Evolutionary conservation across 78 protist genomes (phyloP).

Genomic region (Dictyostelium discoideum): dicty_2.7 NC_007089.4:6192001-6192500

Average conservation of each 20-base stretch:
- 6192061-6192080: conserved; percentile 80
- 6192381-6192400: conserved; percentile 86
- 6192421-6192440: conserved; percentile 82
- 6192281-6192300: conserved; percentile 88
- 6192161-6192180: conserved; percentile 63
- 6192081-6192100: conserved; percentile 77
- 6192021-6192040: conserved; percentile 40
- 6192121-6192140: conserved; percentile 54
- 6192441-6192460: conserved; percentile 87
- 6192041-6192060: conserved; percentile 73
- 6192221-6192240: conserved; percentile 74
- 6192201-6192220: conserved; percentile 78
- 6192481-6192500: conserved; percentile 91
- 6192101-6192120: conserved; percentile 63
- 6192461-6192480: conserved; percentile 84
- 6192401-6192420: conserved; percentile 88
- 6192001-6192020: conserved; percentile 51
- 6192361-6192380: conserved; percentile 83
- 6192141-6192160: conserved; percentile 77
- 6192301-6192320: conserved; percentile 92
- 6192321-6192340: conserved; percentile 90
- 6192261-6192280: conserved; percentile 88
- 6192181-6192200: conserved; percentile 60
- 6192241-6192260: conserved; percentile 93
- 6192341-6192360: conserved; percentile 79